Base-by-base conservation (phyloP, 73 alveolate species). In the Tetrahymena thermophila region DNA sequence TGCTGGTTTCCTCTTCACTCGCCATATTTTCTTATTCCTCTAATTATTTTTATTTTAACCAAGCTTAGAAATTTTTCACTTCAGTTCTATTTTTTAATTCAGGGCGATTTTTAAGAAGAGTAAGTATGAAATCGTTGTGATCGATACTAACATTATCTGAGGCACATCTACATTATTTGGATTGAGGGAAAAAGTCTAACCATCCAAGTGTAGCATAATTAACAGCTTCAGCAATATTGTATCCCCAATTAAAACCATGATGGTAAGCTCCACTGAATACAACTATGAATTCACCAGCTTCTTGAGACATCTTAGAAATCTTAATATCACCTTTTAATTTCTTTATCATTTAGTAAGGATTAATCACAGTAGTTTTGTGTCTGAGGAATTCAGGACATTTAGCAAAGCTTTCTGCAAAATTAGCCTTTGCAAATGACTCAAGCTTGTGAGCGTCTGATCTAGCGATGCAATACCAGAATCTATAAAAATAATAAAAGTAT, bases 211-310 rank as follows among this genome's bases (percentile, higher is more conserved):
- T 85, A 23, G 98, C 98, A 84, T 97, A 97, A 95, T 98, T 98
- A 5, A 98, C 99, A n/a, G 99, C 99, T 94, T 98, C 99, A 40
- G 99, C 99, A 21, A 98, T 93, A 89, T 98, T 98, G 83, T 95
- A 97, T 35, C 99, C 99, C 56, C 96, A 95, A 93, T 97, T 97
- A 93, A 98, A 98, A 16, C 99, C 99, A 42, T 98, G 94, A 89
- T 98, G 99, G 94, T 98, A 98, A 10, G 98, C 98, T 34, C 96
- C 94, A 89, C 98, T 97, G 31, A 98, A 94, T 15, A 98, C 83
- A 34, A 98, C 95, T 96, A 98, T 96, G 85, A 94, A 98, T 95
- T 98, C 99, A 35, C 99, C 99, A 94, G 94, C 93, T 35, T 96
- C 95, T 85, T 98, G 98, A 85, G 96, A 97, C 35, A 94, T 84